Percentiles rank a stretch among this genome's conserved stretches.
Conservation (phyloP, 1,284 basidiomycete genomes). For the Ceratorhiza oryzae-sativae region DNA sequence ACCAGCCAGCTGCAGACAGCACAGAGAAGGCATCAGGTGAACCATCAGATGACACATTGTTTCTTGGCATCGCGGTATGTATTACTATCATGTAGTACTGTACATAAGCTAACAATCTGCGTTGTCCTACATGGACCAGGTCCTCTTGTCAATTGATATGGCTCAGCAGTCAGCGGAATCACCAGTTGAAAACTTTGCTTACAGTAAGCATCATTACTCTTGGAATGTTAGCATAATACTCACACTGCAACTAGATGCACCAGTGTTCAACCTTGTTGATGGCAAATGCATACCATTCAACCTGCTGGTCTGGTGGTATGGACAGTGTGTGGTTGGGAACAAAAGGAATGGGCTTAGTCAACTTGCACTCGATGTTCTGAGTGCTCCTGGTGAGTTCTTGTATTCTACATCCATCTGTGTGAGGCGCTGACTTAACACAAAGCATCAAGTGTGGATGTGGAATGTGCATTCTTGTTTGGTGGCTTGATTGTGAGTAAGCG, state of each 20-base stretch:
- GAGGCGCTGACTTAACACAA: background rate
- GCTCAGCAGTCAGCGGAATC: background rate
- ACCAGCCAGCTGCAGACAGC: background rate
- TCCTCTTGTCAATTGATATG: background rate
- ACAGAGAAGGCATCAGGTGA: background rate
- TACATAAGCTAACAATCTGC: background rate
- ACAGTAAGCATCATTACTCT: background rate
- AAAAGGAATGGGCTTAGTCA: background rate
- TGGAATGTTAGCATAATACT: background rate
- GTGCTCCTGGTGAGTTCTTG: background rate
- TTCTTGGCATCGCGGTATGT: background rate
- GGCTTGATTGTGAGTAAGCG: background rate
- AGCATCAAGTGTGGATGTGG: constrained; percentile 9
- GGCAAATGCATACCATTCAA: background rate
- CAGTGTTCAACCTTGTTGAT: background rate
- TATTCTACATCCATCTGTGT: too few species aligned
- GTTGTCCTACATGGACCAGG: background rate
- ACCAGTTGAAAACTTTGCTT: background rate
- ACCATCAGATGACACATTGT: background rate
- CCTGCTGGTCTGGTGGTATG: background rate
- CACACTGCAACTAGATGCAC: background rate
- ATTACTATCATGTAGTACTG: background rate
- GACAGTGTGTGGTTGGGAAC: background rate
- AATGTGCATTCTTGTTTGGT: background rate
- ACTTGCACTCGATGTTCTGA: background rate